These are phyloP conservation scores for Mycena galericulata DNA, from an alignment of 768 basidiomycete species.

Conservation along the genomic window DNA sequence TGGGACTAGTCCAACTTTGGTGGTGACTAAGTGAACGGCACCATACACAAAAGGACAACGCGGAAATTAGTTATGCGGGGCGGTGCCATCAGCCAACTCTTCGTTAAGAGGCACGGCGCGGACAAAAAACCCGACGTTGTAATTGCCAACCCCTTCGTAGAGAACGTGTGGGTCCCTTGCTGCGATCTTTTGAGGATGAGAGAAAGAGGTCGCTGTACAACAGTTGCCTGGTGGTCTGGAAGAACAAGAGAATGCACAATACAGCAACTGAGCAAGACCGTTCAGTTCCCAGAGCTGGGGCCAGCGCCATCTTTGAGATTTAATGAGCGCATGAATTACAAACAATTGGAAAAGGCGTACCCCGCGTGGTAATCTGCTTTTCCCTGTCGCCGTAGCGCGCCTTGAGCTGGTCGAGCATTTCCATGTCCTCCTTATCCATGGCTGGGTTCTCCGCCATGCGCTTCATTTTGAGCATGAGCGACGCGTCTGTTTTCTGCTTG, in stretches of 20 bases:
- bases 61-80: too few species aligned
- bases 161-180: too few species aligned
- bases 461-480: conserved; percentile 58
- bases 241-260: not conserved
- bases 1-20: too few species aligned
- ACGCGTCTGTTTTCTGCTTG: conserved; percentile 58
- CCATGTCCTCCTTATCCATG: conserved; percentile 44
- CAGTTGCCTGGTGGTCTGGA: too few species aligned
- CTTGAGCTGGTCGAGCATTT: conserved; percentile 48
- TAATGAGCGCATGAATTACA: not conserved
- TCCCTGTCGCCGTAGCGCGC: conserved; percentile 41
- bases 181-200: too few species aligned
- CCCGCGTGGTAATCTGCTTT: conserved; percentile 42
- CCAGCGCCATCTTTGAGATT: conserved; percentile 10
- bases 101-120: too few species aligned
- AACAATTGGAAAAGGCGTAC: not conserved
- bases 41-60: too few species aligned
- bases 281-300: conserved; percentile 15
- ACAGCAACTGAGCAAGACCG: not conserved
- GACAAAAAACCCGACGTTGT: too few species aligned
- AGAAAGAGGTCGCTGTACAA: too few species aligned
- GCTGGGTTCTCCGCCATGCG: conserved; percentile 56
- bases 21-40: too few species aligned
- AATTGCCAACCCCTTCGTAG: too few species aligned
- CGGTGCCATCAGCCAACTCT: too few species aligned